Conservation (phyloP, 345 rosid species). For the Ceriops decandra region DNA sequence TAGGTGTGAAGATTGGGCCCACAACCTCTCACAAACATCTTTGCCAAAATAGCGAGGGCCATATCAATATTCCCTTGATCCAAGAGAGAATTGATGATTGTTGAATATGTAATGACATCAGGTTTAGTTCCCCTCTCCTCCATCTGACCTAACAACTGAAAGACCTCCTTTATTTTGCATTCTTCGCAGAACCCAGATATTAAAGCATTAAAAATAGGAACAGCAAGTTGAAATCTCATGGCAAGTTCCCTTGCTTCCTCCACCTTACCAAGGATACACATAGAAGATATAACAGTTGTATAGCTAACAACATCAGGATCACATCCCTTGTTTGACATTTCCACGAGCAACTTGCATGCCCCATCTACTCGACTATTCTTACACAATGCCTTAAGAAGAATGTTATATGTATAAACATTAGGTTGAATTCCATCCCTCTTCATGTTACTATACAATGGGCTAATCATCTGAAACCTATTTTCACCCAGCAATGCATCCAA, state of each 20-base stretch:
- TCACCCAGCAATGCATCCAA: slow-evolving; percentile 74
- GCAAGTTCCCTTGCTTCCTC: slow-evolving; percentile 68
- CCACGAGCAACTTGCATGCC: slow-evolving; percentile 65
- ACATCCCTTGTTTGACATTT: slow-evolving; percentile 67
- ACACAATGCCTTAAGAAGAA: slow-evolving; percentile 84
- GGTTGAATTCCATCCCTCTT: slow-evolving; percentile 81
- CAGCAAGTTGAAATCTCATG: slow-evolving; percentile 42
- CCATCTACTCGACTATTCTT: slow-evolving; percentile 71
- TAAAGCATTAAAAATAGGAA: slow-evolving; percentile 67
- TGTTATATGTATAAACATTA: slow-evolving; percentile 71
- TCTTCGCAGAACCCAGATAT: slow-evolving; percentile 59
- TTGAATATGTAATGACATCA: slow-evolving; percentile 69
- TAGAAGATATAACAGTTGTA: slow-evolving; percentile 63
- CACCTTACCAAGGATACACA: slow-evolving; percentile 67
- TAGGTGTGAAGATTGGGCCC: slow-evolving; percentile 59
- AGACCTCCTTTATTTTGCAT: slow-evolving; percentile 44
- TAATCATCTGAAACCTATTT: slow-evolving; percentile 63
- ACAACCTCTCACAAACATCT: slow-evolving; percentile 72
- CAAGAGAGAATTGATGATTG: slow-evolving; percentile 55
- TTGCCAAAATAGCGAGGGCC: slow-evolving; percentile 57
- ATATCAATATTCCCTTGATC: slow-evolving; percentile 44
- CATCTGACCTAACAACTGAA: slow-evolving; percentile 51
- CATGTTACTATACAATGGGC: slow-evolving; percentile 63
- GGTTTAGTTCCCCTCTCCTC: slow-evolving; percentile 47
- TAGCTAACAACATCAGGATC: slow-evolving; percentile 79